Base-by-base conservation (phyloP, 2,329 filamentous ascomycete species). In the Scedosporium minutisporum region DNA sequence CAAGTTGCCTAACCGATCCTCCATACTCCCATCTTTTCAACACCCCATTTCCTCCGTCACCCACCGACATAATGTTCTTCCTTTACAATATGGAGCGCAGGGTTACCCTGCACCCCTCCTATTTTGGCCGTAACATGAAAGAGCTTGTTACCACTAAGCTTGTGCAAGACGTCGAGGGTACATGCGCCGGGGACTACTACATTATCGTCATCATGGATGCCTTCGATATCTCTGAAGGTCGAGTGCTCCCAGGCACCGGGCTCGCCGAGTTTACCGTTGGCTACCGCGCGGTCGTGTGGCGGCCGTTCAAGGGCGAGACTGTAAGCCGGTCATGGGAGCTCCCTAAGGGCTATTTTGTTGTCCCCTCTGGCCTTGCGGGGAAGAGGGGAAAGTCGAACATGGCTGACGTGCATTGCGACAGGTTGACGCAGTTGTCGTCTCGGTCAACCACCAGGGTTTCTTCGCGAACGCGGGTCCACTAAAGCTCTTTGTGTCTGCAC, bases 191-290 rank as follows among this genome's bases (percentile, higher is more conserved):
- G 64, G 91, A 91, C 73, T 97, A 96, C 80, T 97, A 95, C 76
- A 96, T 99, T 72, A 95, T 99, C 69, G 95, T 92, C 72, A 96
- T 99, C 71, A 93, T 99, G 86, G 93, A 97, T 75, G 90, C 93
- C 58, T 93, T 96, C 70, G 90, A 97, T 68, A 93, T 97, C 70
- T 96, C 91, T 16, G 92, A 96, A 71, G 93, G 93, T 12, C 88
- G 91, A 68, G 93, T 99, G 65, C 84, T 97, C 63, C 93, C 95
- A 3, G 91, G 93, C 7, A 96, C 89, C 65, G 95, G 93, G 9
- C 83, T 96, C 68, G 93, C 95, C 21, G 91, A 97, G 76, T 99
- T 97, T 73, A 96, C 90, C 0, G 92, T 99, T 58, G 87, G 90
- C 70, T 99, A 97, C 74, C 90, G 93, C 65, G 95, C 95, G 61